These are phyloP conservation scores for Aspergillus puulaauensis DNA, from an alignment of 2,329 filamentous ascomycete genomes.

Conservation along the genomic window DNA sequence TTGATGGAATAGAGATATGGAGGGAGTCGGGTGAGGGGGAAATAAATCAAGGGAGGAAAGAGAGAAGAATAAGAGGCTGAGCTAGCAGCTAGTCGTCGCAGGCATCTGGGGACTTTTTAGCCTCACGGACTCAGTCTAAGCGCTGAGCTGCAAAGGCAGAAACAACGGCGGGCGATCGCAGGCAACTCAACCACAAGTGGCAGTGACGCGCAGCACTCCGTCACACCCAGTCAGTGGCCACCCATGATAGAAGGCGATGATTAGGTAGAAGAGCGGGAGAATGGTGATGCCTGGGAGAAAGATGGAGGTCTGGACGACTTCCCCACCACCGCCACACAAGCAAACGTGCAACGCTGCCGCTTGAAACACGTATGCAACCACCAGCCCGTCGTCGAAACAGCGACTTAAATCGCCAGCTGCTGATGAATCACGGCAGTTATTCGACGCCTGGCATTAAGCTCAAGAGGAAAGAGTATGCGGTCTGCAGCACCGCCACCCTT, in stretches of 20 bases:
- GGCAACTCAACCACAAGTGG: not conserved
- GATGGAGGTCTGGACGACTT: not conserved
- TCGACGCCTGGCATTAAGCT: constrained; percentile 10
- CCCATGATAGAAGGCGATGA: not conserved
- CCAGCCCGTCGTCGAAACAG: not conserved
- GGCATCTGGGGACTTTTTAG: not conserved
- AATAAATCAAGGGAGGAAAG: constrained; percentile 4
- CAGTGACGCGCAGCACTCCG: not conserved
- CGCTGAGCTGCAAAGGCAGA: constrained; percentile 5
- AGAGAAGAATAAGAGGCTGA: constrained; percentile 1
- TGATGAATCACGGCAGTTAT: not conserved
- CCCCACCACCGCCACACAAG: constrained; percentile 4
- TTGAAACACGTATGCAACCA: constrained; percentile 11
- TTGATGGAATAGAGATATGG: not conserved
- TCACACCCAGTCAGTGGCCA: not conserved
- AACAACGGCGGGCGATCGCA: constrained; percentile 10
- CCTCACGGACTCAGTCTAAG: not conserved
- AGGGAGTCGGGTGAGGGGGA: not conserved
- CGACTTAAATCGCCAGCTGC: not conserved
- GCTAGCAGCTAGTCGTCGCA: not conserved
- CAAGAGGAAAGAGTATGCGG: not conserved
- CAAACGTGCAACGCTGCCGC: not conserved
- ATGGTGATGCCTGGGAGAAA: constrained; percentile 16
- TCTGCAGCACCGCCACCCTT: constrained; percentile 17
- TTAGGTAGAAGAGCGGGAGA: not conserved